These are phyloP conservation scores for Fusarium albidum DNA, from an alignment of 2,329 filamentous ascomycete genomes.

Conservation along the genomic window DNA sequence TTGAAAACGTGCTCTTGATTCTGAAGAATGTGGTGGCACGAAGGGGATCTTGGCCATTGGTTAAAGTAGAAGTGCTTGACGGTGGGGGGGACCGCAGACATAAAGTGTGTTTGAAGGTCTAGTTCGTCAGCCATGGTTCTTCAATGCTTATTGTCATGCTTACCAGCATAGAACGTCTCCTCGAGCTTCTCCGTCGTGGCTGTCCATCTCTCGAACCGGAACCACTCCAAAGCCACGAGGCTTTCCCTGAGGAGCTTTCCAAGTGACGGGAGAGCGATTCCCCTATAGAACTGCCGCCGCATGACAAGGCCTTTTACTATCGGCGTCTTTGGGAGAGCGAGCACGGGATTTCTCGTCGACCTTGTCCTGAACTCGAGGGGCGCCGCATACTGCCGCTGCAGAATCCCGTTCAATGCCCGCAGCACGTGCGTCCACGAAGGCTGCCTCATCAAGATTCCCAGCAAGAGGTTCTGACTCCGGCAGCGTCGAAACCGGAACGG, in stretches of 20 bases:
- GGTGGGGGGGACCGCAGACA: constrained; percentile 7
- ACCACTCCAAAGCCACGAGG: constrained; percentile 3
- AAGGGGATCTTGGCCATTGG: not conserved
- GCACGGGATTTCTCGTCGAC: not conserved
- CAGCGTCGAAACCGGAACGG: constrained; percentile 9
- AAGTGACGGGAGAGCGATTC: constrained; percentile 3
- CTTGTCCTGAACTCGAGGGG: constrained; percentile 9
- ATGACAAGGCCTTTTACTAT: constrained; percentile 15
- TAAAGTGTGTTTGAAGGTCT: constrained; percentile 3
- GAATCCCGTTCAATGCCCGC: no score
- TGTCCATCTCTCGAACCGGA: constrained; percentile 8
- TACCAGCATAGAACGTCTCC: not conserved
- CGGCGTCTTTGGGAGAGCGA: not conserved
- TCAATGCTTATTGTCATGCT: not conserved
- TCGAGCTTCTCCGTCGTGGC: not conserved
- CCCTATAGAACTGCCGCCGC: not conserved
- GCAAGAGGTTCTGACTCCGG: not conserved
- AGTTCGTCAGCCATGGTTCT: not conserved
- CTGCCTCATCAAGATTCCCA: not conserved
- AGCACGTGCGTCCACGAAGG: not conserved
- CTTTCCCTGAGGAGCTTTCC: constrained; percentile 12
- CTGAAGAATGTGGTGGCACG: no score
- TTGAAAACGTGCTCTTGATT: not conserved
- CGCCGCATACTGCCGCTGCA: constrained; percentile 1
- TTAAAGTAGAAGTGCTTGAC: constrained; percentile 1